A percentile compares a stretch with the other conserved stretches of the same genome.
phyloP scores from a whole-genome alignment of 441 rosid species.

The Populus trichocarpa region DNA sequence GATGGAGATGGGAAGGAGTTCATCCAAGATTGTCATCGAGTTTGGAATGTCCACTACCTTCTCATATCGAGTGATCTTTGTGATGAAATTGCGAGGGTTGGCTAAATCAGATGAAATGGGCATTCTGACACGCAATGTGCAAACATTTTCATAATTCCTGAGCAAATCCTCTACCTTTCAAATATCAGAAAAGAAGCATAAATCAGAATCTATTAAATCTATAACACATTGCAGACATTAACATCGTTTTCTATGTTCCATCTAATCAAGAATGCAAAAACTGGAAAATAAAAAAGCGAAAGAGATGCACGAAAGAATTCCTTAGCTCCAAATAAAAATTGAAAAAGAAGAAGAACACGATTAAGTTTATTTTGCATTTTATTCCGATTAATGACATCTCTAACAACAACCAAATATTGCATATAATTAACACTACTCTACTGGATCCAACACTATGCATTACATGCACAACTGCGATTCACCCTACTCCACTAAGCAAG shows the following conservation, averaged over 20 bases:
- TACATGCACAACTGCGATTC: neutral
- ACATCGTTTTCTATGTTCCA: neutral
- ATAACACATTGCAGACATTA: neutral
- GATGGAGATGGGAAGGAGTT: slow-evolving; percentile 76
- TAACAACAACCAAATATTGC: neutral
- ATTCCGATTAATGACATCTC: neutral
- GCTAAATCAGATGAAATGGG: slow-evolving; percentile 78
- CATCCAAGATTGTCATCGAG: slow-evolving; percentile 91
- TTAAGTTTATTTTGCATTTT: neutral
- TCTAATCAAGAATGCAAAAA: neutral
- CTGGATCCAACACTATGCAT: neutral
- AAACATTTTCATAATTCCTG: slow-evolving; percentile 78
- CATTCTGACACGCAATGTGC: slow-evolving; percentile 84
- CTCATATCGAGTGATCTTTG: slow-evolving; percentile 75
- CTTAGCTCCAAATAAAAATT: neutral
- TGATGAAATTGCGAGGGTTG: slow-evolving; percentile 88
- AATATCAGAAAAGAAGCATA: neutral
- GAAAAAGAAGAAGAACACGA: too few species aligned
- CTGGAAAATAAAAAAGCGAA: neutral
- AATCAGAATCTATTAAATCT: neutral
- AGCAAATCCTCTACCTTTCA: slow-evolving; percentile 78
- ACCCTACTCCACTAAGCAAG: neutral
- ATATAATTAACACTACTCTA: neutral
- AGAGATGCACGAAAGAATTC: neutral
- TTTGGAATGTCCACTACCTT: slow-evolving; percentile 90